Conservation (phyloP, 1,139 yeast species). For the Wickerhamomyces sp. region DNA sequence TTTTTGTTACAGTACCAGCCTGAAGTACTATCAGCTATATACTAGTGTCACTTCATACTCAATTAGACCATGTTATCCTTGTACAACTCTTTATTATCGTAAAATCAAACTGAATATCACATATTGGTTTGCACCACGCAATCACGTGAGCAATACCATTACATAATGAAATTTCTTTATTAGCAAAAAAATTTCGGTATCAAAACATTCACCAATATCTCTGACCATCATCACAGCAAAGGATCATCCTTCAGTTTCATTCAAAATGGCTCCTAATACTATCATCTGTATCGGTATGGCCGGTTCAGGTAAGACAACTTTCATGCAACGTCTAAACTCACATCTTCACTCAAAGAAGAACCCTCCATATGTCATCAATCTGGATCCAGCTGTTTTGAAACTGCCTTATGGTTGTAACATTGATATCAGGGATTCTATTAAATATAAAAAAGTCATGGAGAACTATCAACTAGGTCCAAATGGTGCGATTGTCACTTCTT, state of each 20-base stretch:
- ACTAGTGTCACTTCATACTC: too few species aligned
- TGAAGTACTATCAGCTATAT: too few species aligned
- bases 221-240: too few species aligned
- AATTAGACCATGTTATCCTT: too few species aligned
- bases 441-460: slow-evolving; percentile 95
- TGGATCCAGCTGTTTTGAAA: slow-evolving; percentile 94
- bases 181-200: too few species aligned
- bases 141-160: too few species aligned
- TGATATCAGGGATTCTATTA: slow-evolving; percentile 93
- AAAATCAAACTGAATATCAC: too few species aligned
- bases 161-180: too few species aligned
- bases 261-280: slow-evolving; percentile 7
- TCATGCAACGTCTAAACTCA: slow-evolving; percentile 90
- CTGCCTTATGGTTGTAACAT: slow-evolving; percentile 93
- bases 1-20: too few species aligned
- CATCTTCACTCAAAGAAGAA: slow-evolving; percentile 68
- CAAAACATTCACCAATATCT: too few species aligned
- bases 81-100: too few species aligned
- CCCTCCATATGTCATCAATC: slow-evolving; percentile 82
- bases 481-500: slow-evolving; percentile 95
- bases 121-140: too few species aligned
- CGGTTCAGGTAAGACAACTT: slow-evolving; percentile 90
- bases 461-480: slow-evolving; percentile 91
- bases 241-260: not conserved
- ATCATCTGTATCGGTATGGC: slow-evolving; percentile 4